Base-by-base conservation (phyloP, 2,329 filamentous ascomycete genomes). In the Ascochyta pisi region DNA sequence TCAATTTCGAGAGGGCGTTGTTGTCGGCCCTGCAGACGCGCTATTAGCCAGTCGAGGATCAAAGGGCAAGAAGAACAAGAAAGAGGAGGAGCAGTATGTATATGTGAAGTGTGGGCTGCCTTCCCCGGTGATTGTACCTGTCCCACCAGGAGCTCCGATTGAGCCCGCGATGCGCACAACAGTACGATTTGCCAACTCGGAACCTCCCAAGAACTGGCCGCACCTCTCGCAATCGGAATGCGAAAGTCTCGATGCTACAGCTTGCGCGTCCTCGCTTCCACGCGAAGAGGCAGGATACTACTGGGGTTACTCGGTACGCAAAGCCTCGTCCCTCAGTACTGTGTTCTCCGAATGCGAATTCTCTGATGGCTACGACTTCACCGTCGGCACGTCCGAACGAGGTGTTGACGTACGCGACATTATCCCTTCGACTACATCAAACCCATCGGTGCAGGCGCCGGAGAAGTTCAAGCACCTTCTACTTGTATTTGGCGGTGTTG, bases 371-470 rank as follows among this genome's bases (percentile, higher is more conserved):
- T 96, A 96, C 75, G 91, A 96, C 74, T 65, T 93, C 53, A 91
- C 87, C 64, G 86, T 96, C 63, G 92, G 91, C 15, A 96, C 91
- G 0, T 94, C 90, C 3, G 92, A 96, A 77, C 86, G 90, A 60
- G 89, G 91, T 47, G 66, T 80, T 33, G 77, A 85, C 23, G 63
- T 81, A 48, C 63, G 75, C 54, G 62, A 69, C 2, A 66, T 80
- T 6, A 51, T 73, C 1, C 74, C 71, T 4, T 50, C 55, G 4
- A 44, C 54, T 3, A 38, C 50, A 8, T 47, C 45, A 7, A 45
- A 51, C 8, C 27, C 55, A 1, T 15, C 40, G 19, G 53, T 66
- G 76, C 47, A 61, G 37, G 62, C 74, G 1, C 71, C 73, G 0
- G 42, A 60, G 4, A 68, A 75, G 4, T 91, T 90, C 73, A 84